Conservation (phyloP, 2,329 filamentous ascomycete species). For the Fusarium musae region DNA sequence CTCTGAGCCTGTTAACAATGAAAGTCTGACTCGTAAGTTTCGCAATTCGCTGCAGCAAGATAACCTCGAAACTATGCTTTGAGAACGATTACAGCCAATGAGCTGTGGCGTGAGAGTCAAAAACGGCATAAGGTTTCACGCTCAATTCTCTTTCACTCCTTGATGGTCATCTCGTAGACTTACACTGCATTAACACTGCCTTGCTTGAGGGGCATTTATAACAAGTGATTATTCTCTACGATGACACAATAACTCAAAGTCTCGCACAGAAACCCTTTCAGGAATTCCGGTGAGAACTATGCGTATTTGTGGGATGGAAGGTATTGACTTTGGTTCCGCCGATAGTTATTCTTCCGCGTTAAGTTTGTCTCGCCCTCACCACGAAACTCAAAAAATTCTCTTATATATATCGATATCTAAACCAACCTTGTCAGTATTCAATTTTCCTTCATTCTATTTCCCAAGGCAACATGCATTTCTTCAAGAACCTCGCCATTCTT, state of each 20-base stretch:
- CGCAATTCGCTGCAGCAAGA: too few species aligned
- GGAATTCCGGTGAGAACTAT: neutral
- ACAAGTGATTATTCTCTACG: fast-evolving
- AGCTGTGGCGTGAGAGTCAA: fast-evolving
- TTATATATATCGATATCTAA: neutral
- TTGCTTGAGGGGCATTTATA: neutral
- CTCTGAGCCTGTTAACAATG: neutral
- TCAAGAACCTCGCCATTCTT: neutral
- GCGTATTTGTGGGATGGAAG: neutral
- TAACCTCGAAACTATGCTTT: neutral
- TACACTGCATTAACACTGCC: neutral
- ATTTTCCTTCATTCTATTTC: neutral
- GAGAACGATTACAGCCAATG: neutral
- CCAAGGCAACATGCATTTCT: neutral
- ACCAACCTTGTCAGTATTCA: fast-evolving
- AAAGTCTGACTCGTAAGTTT: neutral
- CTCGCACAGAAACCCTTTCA: neutral
- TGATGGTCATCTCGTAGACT: neutral
- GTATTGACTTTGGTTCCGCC: neutral
- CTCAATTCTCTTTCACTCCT: neutral
- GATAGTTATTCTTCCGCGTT: fast-evolving
- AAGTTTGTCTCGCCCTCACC: fast-evolving
- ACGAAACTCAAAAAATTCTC: neutral
- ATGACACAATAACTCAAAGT: too few species aligned
- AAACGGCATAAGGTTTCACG: neutral